These are phyloP conservation scores for Haplographium delicatum DNA, from an alignment of 495 filamentous ascomycete species.

Conservation along the genomic window DNA sequence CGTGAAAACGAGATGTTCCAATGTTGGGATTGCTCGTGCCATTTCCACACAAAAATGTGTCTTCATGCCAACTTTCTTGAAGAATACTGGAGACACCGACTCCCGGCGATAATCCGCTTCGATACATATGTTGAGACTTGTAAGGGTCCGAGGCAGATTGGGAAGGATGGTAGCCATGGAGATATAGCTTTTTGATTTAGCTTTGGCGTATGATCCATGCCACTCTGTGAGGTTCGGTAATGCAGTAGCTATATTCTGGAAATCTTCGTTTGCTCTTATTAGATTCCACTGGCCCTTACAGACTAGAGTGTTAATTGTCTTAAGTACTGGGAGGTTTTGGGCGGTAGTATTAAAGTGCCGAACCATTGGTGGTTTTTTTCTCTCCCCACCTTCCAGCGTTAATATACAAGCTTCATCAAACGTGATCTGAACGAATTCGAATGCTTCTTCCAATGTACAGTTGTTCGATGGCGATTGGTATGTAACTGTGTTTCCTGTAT, in stretches of 20 bases:
- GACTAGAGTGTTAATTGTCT: slow-evolving; percentile 52
- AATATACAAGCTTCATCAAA: slow-evolving; percentile 58
- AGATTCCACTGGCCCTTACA: slow-evolving; percentile 74
- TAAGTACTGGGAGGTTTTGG: slow-evolving; percentile 36
- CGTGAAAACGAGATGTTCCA: slow-evolving; percentile 63
- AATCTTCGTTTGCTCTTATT: slow-evolving; percentile 60
- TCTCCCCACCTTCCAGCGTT: slow-evolving; percentile 71
- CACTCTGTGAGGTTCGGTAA: slow-evolving; percentile 63
- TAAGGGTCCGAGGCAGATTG: slow-evolving; percentile 46
- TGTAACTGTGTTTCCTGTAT: slow-evolving; percentile 7
- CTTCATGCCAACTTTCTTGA: slow-evolving; percentile 44
- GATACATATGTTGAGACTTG: slow-evolving; percentile 57
- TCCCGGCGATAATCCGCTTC: slow-evolving; percentile 63
- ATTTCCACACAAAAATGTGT: slow-evolving; percentile 56
- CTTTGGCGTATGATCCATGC: slow-evolving; percentile 66
- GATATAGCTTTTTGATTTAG: slow-evolving; percentile 60
- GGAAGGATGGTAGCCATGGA: slow-evolving; percentile 56
- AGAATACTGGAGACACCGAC: slow-evolving; percentile 45
- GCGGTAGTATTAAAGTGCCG: slow-evolving; percentile 43
- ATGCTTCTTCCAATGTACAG: slow-evolving; percentile 62
- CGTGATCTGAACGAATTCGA: slow-evolving; percentile 48
- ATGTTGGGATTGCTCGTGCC: slow-evolving; percentile 45
- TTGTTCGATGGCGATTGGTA: slow-evolving; percentile 56
- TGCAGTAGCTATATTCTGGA: slow-evolving; percentile 50
- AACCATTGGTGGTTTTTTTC: slow-evolving; percentile 63